A percentile compares a stretch with the other conserved stretches of the same genome.
These are phyloP conservation scores for Hypoxylon sp. DNA, from an alignment of 2,329 filamentous ascomycete genomes.

Conservation along the genomic window DNA sequence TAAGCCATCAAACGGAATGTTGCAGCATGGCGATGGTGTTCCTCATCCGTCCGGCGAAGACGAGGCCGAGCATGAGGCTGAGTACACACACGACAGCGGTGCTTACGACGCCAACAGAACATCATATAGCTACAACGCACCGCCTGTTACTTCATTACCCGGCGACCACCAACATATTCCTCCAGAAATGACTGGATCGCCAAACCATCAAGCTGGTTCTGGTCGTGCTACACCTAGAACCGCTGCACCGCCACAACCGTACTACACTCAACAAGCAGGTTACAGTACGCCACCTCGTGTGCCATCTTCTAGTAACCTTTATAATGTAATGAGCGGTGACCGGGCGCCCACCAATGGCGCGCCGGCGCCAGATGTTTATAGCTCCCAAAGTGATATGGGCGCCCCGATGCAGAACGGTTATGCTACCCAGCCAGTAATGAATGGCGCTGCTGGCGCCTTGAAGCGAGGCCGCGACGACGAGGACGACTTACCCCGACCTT, in stretches of 20 bases:
- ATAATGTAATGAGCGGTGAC: conserved; percentile 90
- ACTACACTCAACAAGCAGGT: conserved; percentile 77
- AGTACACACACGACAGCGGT: conserved; percentile 88
- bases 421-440: conserved; percentile 74
- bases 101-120: conserved; percentile 80
- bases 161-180: conserved; percentile 83
- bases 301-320: conserved; percentile 81
- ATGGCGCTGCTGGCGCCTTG: conserved; percentile 67
- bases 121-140: conserved; percentile 83
- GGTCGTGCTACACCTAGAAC: conserved; percentile 90
- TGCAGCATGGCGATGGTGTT: conserved; percentile 70
- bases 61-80: conserved; percentile 80
- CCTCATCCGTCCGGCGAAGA: conserved; percentile 71
- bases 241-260: conserved; percentile 77
- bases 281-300: conserved; percentile 86
- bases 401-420: conserved; percentile 73
- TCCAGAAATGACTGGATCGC: conserved; percentile 86
- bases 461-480: conserved; percentile 71
- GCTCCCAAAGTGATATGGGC: conserved; percentile 72
- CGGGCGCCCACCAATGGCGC: conserved; percentile 77
- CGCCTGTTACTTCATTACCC: conserved; percentile 75
- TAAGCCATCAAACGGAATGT: conserved; percentile 76
- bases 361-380: conserved; percentile 77
- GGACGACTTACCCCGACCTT: conserved; percentile 71
- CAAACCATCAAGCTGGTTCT: conserved; percentile 82